Conservation (phyloP, 768 basidiomycete genomes). For the Lyophyllum shimeji region DNA sequence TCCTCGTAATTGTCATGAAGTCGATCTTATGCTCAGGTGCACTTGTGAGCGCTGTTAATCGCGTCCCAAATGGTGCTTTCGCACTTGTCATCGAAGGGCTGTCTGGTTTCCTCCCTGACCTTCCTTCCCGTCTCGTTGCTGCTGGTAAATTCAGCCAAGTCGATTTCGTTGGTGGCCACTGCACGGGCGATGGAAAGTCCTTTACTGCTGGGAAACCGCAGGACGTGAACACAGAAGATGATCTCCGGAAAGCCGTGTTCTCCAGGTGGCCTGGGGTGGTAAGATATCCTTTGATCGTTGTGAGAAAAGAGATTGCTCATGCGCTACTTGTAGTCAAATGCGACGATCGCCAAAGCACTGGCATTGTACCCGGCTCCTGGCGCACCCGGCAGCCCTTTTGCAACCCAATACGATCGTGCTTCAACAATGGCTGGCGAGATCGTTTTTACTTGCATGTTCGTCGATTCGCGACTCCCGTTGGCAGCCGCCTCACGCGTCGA, state of each 20-base stretch:
- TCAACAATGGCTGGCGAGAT: slow-evolving; percentile 41
- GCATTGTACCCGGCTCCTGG: slow-evolving; percentile 37
- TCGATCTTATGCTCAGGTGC: slow-evolving; percentile 23
- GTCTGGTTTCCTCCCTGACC: slow-evolving; percentile 29
- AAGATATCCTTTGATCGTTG: slow-evolving; percentile 3
- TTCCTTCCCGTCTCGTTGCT: slow-evolving; percentile 35
- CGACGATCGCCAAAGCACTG: slow-evolving; percentile 33
- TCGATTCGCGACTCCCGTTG: neutral
- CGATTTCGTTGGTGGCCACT: slow-evolving; percentile 40
- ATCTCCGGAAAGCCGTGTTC: slow-evolving; percentile 34
- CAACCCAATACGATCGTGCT: slow-evolving; percentile 39
- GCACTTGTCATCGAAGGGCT: slow-evolving; percentile 29
- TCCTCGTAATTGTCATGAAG: neutral
- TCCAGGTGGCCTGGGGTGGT: slow-evolving; percentile 36
- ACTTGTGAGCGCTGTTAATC: slow-evolving; percentile 39
- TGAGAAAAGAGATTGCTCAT: neutral
- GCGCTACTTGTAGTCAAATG: slow-evolving; percentile 27
- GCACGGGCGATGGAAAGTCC: slow-evolving; percentile 41
- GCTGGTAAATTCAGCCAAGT: slow-evolving; percentile 30
- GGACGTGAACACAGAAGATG: slow-evolving; percentile 39
- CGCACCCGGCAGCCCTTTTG: slow-evolving; percentile 32
- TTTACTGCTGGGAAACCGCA: slow-evolving; percentile 37
- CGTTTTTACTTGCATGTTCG: slow-evolving; percentile 44
- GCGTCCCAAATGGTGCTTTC: slow-evolving; percentile 28
- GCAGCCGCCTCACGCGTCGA: neutral